Evolutionary conservation across 202 grass and related monocot species (phyloP).

Genomic region (Panicum virgatum): DNA sequence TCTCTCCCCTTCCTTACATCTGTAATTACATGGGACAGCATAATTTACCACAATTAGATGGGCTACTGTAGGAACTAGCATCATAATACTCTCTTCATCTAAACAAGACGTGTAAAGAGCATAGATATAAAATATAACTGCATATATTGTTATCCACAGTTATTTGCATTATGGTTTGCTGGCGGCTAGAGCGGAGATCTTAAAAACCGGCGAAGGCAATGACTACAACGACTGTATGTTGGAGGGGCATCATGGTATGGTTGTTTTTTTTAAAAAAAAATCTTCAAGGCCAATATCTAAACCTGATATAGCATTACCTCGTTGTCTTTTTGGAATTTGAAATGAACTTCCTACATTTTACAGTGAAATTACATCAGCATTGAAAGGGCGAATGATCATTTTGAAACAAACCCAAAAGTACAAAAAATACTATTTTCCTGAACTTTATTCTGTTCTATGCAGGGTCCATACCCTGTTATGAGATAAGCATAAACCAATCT

Average conservation of each 20-base stretch:
- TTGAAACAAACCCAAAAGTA: neutral
- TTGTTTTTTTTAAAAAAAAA: constrained; percentile 23
- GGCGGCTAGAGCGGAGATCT: constrained; percentile 93
- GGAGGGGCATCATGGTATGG: constrained; percentile 75
- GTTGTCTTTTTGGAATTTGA: constrained; percentile 17
- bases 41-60: constrained; percentile 27
- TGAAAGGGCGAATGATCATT: constrained; percentile 13
- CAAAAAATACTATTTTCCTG: constrained; percentile 13
- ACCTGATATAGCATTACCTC: neutral
- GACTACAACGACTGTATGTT: constrained; percentile 77
- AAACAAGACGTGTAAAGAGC: constrained; percentile 30
- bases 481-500: constrained; percentile 11
- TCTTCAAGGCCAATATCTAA: constrained; percentile 34
- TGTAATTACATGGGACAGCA: neutral
- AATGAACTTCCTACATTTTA: constrained; percentile 31
- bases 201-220: constrained; percentile 64
- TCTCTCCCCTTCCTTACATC: no score
- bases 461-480: constrained; percentile 11
- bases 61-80: constrained; percentile 4
- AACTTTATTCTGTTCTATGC: constrained; percentile 7
- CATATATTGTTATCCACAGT: constrained; percentile 53
- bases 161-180: constrained; percentile 94
- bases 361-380: constrained; percentile 15
- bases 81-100: constrained; percentile 9
- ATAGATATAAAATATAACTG: constrained; percentile 29